A percentile compares a stretch with the other conserved stretches of the same genome.
Evolutionary conservation across 148 eudicot species (phyloP).

Genomic region (Linanthus parryae): DNA sequence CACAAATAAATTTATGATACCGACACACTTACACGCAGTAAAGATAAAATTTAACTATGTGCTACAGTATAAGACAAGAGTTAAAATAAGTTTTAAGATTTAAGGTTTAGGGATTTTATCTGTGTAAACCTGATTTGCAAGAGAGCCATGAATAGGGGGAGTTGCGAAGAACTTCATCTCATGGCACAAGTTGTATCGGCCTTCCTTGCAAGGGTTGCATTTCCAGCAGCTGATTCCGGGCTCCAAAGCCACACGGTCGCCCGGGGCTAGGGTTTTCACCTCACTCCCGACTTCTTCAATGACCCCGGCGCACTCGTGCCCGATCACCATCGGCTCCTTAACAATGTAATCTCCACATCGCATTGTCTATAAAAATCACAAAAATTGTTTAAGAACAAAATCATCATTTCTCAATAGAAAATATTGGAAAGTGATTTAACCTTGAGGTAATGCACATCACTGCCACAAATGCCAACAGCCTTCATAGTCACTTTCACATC

Average conservation of each 20-base stretch:
- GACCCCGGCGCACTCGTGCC: slow-evolving; percentile 79
- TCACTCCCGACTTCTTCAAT: slow-evolving; percentile 74
- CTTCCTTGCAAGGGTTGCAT: slow-evolving; percentile 49
- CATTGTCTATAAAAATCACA: slow-evolving; percentile 38
- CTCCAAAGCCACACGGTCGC: slow-evolving; percentile 71
- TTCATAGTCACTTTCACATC: slow-evolving; percentile 92
- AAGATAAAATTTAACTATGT: background rate
- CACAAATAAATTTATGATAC: too few species aligned
- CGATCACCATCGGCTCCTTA: slow-evolving; percentile 79
- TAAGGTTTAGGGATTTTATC: too few species aligned
- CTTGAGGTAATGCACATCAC: slow-evolving; percentile 98
- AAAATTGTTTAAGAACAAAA: background rate
- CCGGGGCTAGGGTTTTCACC: slow-evolving; percentile 43
- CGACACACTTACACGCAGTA: background rate
- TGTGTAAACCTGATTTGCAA: slow-evolving; percentile 62
- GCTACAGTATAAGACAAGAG: too few species aligned
- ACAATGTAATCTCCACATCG: slow-evolving; percentile 65
- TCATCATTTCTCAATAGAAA: too few species aligned
- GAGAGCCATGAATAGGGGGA: slow-evolving; percentile 79
- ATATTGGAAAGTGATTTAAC: slow-evolving; percentile 22
- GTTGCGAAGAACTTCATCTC: slow-evolving; percentile 87
- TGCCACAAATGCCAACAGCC: slow-evolving; percentile 99
- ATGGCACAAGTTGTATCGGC: slow-evolving; percentile 68
- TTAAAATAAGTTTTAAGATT: too few species aligned
- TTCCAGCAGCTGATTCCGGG: slow-evolving; percentile 74